Percentiles rank a stretch among this genome's conserved stretches.
Evolutionary conservation across 257 asterid genomes (phyloP).

Genomic region (Anisodus tanguticus): DNA sequence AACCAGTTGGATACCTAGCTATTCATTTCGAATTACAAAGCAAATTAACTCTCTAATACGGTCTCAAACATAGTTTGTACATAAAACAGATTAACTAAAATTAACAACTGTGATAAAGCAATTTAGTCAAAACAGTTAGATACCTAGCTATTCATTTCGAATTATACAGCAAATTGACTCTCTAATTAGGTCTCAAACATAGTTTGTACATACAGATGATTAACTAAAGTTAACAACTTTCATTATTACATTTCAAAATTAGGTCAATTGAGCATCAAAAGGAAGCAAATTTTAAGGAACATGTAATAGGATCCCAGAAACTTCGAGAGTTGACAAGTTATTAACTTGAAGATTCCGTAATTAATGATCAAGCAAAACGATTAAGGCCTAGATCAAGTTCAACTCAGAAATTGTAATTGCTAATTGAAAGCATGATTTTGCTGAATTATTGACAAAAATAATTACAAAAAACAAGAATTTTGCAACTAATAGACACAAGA

Average conservation of each 20-base stretch:
- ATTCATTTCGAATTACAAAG: too few relatives aligned
- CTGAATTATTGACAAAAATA: not conserved
- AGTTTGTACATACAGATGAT: not conserved
- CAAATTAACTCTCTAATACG: too few relatives aligned
- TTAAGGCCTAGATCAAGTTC: not conserved
- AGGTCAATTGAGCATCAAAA: slow-evolving; percentile 22
- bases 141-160: not conserved
- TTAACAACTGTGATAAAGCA: too few relatives aligned
- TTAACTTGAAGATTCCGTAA: not conserved
- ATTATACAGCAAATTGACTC: not conserved
- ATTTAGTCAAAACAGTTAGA: slow-evolving; percentile 21
- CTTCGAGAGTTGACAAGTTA: not conserved
- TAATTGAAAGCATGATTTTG: not conserved
- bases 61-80: too few relatives aligned
- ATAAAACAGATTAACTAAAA: too few relatives aligned
- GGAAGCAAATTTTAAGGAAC: not conserved
- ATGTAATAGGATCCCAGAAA: not conserved
- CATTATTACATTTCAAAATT: not conserved
- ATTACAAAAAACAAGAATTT: not conserved
- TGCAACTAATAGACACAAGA: not conserved
- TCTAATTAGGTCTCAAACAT: not conserved
- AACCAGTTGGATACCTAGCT: not conserved
- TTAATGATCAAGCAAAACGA: not conserved
- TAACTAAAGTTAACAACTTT: not conserved
- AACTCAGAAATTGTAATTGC: not conserved